Evolutionary conservation across 257 asterid genomes (phyloP), one percentile per base, ranked within the genome.

Genomic region (Euphrasia confusa): DNA sequence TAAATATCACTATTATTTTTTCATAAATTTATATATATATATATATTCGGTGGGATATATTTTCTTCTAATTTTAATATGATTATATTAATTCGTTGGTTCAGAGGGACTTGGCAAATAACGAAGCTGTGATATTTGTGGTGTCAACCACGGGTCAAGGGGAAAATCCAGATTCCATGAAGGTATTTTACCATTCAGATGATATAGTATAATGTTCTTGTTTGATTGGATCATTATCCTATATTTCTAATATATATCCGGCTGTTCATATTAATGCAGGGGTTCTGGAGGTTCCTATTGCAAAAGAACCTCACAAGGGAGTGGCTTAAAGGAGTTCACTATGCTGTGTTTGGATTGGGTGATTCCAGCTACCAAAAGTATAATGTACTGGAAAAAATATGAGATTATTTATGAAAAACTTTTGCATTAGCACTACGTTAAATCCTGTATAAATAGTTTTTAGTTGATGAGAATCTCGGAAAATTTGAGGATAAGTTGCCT

Each of bases 271-370:
- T 17, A 63, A 74, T 79, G 67, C 75, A 92, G 99, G 89, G 77
- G 10, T 89, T 92, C 79, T 92, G 99, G 99, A 89, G 80, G 81
- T 86, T 84, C 80, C 77, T 93, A 52, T 76, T 93, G 84, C 95
- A 82, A 77, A 89, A 83, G 68, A 89, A 74, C 72, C 77, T 93
- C 76, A 72, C 83, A 5, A 64, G 63, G 30, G 84, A 73, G 48
- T 93, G 99, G 99, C 95, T 92, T 69, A 59, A 81, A 74, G 91
- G 89, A 67, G 96, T 90, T 61, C 69, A 81, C 12, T 92, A 81
- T 75, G 96, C 97, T 1, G 96, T 93, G 61, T 93, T 89, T 75
- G 99, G 99, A 75, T 74, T 93, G 85, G 99, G 99, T 45, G 97
- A 89, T 82, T 93, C 97, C 2, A 74, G 99, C 84, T 93, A 87